Base-by-base conservation (phyloP, 306 rosid species). In the Corylus americana region DNA sequence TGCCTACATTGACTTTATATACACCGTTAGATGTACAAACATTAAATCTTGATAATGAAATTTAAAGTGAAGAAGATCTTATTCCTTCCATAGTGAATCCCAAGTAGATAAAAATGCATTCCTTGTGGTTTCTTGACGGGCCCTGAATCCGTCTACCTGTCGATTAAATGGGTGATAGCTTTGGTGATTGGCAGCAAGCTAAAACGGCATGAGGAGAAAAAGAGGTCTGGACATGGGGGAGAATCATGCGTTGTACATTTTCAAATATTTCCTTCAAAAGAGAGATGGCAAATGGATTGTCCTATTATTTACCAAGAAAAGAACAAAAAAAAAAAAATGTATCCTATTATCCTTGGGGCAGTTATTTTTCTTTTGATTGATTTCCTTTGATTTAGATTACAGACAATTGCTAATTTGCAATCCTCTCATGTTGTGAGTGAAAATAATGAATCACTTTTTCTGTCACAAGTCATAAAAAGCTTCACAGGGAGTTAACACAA, bases 201-300 rank as follows among this genome's bases (percentile, higher is more conserved):
- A 94, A 94, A 84, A 93, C 94, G 67, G 97, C 97, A 39, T 94
- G 84, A 93, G 85, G 47, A 77, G 81, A 27, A 64, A 70, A 55
- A 69, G 89, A 77, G 77, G 72, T 64, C 77, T 71, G 86, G 81
- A 78, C 78, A 45, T 39, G 82, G 90, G 73, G 92, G 87, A 49
- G 48, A 80, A 84, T 75, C 77, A 55, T 75, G 88, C 86, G 47
- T 72, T 81, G 91, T 89, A 92, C 86, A 89, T 88, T 87, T 80
- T 85, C 63, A 80, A 70, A 64, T 82, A 79, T 82, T 85, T 74
- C 78, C 81, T 77, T 79, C 35, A 31, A 31, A 37, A 5, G 42
- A 3, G 0, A 37, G 42, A 5, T 37, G 5, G 4, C 42, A 37
- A 37, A 4, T 37, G 42, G 42, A 31, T 31, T 37, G 42, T 31